These are phyloP conservation scores for Linum usitatissimum DNA, from an alignment of 345 rosid genomes.

Conservation along the genomic window DNA sequence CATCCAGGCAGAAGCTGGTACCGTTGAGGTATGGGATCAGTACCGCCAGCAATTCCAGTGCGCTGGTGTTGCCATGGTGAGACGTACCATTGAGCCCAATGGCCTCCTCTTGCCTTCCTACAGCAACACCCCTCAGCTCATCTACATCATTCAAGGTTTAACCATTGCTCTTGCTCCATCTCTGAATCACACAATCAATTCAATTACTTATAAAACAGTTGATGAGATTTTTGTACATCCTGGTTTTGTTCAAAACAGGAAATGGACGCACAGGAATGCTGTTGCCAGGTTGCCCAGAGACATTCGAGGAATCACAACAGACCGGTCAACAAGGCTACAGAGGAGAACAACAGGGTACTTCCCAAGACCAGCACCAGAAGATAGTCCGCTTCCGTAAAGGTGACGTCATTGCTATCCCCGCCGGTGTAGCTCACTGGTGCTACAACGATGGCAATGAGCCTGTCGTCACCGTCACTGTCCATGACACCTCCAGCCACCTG, in stretches of 20 bases:
- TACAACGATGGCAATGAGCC: constrained; percentile 45
- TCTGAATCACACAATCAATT: too few relatives aligned
- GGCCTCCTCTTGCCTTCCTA: constrained; percentile 52
- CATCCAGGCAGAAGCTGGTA: constrained; percentile 42
- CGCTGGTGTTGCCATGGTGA: constrained; percentile 39
- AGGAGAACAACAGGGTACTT: constrained; percentile 1
- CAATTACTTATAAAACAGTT: too few relatives aligned
- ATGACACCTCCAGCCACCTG: constrained; percentile 24
- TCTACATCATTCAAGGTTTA: constrained; percentile 44
- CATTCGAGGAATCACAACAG: constrained; percentile 43
- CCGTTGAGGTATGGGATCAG: constrained; percentile 45
- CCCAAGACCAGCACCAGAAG: constrained; percentile 52
- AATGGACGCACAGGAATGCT: constrained; percentile 32
- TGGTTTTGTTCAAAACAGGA: constrained; percentile 17
- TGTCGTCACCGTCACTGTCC: constrained; percentile 29
- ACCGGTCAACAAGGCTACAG: constrained; percentile 11
- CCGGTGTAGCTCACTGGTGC: constrained; percentile 48
- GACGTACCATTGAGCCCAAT: constrained; percentile 30
- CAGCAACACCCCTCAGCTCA: constrained; percentile 30
- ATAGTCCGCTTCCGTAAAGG: constrained; percentile 35
- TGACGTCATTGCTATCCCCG: constrained; percentile 37
- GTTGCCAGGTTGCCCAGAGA: constrained; percentile 62
- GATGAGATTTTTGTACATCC: too few relatives aligned
- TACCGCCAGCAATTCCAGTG: constrained; percentile 48
- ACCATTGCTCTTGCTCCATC: too few relatives aligned